These are phyloP conservation scores for Paramarasmius palmivorus DNA, from an alignment of 1,284 basidiomycete genomes.

Conservation along the genomic window DNA sequence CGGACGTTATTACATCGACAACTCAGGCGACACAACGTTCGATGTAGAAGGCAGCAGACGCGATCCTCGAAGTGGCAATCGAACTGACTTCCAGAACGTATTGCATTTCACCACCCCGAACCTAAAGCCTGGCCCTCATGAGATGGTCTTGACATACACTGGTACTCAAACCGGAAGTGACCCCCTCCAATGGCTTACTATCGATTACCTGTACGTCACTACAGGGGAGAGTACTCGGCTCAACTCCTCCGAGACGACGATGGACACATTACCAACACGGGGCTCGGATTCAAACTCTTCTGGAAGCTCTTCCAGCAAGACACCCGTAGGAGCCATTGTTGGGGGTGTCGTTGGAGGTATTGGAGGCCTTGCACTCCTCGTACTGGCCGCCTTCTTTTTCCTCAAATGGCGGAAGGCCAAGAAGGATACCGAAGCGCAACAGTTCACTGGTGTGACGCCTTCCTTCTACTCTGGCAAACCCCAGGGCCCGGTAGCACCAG, in stretches of 20 bases:
- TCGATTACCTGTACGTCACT: constrained; percentile 1
- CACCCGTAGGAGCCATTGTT: neutral
- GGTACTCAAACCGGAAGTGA: neutral
- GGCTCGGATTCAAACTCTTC: neutral
- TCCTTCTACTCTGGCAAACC: neutral
- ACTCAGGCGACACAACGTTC: constrained; percentile 1
- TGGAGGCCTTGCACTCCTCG: neutral
- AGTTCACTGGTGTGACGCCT: neutral
- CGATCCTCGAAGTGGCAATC: neutral
- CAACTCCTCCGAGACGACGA: neutral
- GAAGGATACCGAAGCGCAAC: neutral
- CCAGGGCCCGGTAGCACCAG: neutral
- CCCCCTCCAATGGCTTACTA: neutral
- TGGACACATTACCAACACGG: neutral
- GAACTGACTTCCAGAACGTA: neutral
- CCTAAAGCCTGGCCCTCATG: neutral
- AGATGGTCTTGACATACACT: constrained; percentile 1
- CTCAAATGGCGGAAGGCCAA: neutral
- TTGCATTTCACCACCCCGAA: neutral
- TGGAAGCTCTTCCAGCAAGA: neutral
- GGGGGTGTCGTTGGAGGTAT: neutral
- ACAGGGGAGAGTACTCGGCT: neutral
- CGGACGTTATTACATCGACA: neutral
- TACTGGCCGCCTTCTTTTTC: neutral
- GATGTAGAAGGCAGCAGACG: neutral